Evolutionary conservation across 176 grass and related monocot species (phyloP).

Genomic region (Carex kokanica): DNA sequence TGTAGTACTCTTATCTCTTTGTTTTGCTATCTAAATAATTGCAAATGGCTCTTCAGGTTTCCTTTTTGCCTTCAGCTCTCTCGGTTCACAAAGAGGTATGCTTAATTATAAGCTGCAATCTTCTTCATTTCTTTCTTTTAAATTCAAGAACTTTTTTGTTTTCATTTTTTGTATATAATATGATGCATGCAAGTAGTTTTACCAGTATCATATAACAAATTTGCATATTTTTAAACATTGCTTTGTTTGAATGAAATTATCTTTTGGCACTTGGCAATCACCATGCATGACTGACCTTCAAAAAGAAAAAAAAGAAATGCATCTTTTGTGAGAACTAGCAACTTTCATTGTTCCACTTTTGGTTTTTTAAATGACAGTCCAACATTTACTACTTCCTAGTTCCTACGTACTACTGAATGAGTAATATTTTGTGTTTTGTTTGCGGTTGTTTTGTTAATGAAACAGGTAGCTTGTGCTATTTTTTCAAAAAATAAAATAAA

Average conservation of each 20-base stretch:
- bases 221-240: too few relatives aligned
- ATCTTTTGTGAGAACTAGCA: background rate
- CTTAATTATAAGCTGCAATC: background rate
- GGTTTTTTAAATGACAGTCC: background rate
- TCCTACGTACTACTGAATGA: background rate
- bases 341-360: background rate
- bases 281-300: too few relatives aligned
- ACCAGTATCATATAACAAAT: background rate
- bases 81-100: conserved; percentile 70
- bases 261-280: too few relatives aligned
- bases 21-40: background rate
- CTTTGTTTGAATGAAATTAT: too few relatives aligned
- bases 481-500: background rate
- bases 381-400: background rate
- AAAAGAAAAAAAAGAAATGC: too few relatives aligned
- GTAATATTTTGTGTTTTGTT: too few relatives aligned
- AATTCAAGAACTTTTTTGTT: background rate
- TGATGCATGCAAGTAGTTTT: background rate
- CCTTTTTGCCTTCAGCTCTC: conserved; percentile 73
- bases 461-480: too few relatives aligned
- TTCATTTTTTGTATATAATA: background rate
- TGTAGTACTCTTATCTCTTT: background rate
- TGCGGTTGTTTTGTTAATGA: too few relatives aligned
- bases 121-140: background rate
- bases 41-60: conserved; percentile 70